Percentiles rank a stretch among this genome's conserved stretches.
Evolutionary conservation across 768 basidiomycete species (phyloP).

Genomic region (Naganishia vishniacii): DNA sequence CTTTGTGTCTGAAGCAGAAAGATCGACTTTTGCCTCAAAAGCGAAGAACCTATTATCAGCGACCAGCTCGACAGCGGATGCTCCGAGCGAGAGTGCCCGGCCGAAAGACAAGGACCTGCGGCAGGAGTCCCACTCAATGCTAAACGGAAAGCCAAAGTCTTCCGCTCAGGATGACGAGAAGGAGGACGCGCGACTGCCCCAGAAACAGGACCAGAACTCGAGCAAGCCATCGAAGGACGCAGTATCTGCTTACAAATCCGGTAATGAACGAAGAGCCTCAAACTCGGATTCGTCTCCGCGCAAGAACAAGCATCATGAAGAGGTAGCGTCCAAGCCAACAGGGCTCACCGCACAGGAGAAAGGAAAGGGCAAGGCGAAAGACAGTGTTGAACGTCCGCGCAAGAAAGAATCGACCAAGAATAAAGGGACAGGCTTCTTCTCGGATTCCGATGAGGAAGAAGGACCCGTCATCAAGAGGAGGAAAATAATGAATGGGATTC

Average conservation of each 20-base stretch:
- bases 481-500: slow-evolving; percentile 5
- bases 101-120: background rate
- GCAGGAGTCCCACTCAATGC: background rate
- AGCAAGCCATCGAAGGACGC: background rate
- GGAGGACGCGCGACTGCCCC: background rate
- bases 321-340: background rate
- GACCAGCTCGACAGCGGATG: background rate
- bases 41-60: background rate
- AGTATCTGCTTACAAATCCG: background rate
- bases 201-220: background rate
- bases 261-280: background rate
- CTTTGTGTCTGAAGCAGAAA: background rate
- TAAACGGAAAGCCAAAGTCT: background rate
- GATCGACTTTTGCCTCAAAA: background rate
- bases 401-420: background rate
- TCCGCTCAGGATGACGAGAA: background rate
- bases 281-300: background rate
- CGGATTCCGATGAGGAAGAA: slow-evolving; percentile 20
- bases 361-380: slow-evolving; percentile 3
- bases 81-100: background rate
- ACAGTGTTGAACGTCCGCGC: background rate
- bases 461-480: slow-evolving; percentile 13
- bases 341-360: background rate
- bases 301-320: slow-evolving; percentile 22
- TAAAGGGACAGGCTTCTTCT: background rate